Evolutionary conservation across 176 grass and related monocot species (phyloP).

Genomic region (Aegilops speltoides): DNA sequence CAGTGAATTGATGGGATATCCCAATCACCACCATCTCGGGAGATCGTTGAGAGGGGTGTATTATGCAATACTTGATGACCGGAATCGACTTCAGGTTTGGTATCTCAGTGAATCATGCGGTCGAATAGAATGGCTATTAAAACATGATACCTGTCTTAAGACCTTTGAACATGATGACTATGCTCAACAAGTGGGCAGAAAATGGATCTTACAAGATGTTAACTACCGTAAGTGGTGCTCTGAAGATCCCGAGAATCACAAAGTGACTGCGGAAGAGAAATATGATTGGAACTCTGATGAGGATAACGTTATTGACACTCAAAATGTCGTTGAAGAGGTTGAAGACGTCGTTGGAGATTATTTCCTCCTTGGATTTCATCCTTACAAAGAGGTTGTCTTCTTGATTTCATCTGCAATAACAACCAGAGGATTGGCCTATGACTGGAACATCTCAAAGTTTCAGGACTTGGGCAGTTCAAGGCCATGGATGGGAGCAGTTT

Average conservation of each 20-base stretch:
- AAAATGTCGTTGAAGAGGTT: no score
- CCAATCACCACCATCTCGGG: neutral
- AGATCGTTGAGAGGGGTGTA: neutral
- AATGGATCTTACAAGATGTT: neutral
- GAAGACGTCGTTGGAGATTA: no score
- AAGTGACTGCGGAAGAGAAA: neutral
- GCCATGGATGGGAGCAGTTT: no score
- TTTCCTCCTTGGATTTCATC: no score
- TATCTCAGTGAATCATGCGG: neutral
- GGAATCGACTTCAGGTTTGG: neutral
- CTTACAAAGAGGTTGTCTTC: no score
- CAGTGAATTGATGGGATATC: neutral
- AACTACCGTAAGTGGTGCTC: neutral
- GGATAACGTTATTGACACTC: neutral
- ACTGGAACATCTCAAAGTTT: no score
- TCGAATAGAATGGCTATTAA: neutral
- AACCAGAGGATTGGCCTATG: no score
- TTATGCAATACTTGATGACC: neutral
- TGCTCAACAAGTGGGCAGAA: neutral
- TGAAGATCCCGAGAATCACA: neutral
- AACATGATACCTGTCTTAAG: neutral
- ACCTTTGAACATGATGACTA: neutral
- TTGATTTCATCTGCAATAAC: no score
- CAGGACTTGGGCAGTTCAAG: no score
- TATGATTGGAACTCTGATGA: conserved; percentile 14